Percentiles rank a stretch among this genome's conserved stretches.
phyloP scores from a whole-genome alignment of 345 rosid genomes.

The Brassica carinata region DNA sequence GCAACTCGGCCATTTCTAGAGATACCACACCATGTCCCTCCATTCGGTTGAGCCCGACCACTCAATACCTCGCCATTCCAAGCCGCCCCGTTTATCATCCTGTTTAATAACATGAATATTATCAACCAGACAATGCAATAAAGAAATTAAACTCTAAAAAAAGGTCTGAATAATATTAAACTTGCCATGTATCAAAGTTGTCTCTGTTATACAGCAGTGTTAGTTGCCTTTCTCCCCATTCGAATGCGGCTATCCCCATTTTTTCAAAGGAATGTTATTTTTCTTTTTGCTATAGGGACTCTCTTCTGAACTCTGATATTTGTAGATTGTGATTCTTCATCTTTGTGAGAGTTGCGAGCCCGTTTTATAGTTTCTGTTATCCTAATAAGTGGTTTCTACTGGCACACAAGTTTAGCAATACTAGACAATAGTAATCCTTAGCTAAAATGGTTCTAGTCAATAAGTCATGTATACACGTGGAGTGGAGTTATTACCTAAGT shows the following conservation, averaged over 20 bases:
- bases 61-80: not conserved
- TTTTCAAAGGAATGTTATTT: not conserved
- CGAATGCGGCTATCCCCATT: conserved; percentile 1
- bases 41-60: not conserved
- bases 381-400: not conserved
- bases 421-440: not conserved
- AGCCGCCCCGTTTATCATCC: not conserved
- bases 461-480: no score
- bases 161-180: not conserved
- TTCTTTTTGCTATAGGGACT: not conserved
- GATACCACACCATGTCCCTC: not conserved
- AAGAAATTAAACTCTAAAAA: not conserved
- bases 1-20: not conserved
- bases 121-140: not conserved
- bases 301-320: not conserved
- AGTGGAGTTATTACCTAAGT: no score
- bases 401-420: not conserved
- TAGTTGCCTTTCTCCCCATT: conserved; percentile 5
- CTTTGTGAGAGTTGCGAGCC: not conserved
- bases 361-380: not conserved
- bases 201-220: conserved; percentile 1
- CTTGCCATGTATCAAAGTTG: not conserved
- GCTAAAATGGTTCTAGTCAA: no score
- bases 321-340: not conserved
- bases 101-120: not conserved